These are phyloP conservation scores for Clavaria fumosa DNA, from an alignment of 768 basidiomycete genomes.

Conservation along the genomic window DNA sequence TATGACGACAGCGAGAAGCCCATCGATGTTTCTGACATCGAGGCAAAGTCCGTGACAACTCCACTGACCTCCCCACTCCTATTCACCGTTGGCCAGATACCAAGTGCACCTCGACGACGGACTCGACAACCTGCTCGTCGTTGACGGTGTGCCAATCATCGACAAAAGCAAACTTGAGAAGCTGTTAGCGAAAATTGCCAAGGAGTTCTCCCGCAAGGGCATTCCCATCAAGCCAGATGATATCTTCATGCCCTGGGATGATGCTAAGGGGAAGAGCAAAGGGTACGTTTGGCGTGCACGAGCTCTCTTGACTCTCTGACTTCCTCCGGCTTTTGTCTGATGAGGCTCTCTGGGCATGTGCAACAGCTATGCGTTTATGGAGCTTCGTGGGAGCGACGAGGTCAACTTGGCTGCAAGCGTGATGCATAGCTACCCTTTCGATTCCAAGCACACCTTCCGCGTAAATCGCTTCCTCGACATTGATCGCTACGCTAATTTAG, in stretches of 20 bases:
- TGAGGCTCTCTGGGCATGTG: no score
- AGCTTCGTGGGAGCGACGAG: slow-evolving; percentile 55
- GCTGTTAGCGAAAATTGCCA: slow-evolving; percentile 65
- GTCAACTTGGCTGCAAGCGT: slow-evolving; percentile 49
- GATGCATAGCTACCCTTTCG: slow-evolving; percentile 72
- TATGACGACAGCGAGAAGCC: slow-evolving; percentile 14
- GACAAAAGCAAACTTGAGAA: slow-evolving; percentile 75
- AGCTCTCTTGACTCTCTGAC: not conserved
- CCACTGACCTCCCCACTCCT: slow-evolving; percentile 3
- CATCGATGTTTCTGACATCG: slow-evolving; percentile 82
- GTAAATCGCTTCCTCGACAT: slow-evolving; percentile 84
- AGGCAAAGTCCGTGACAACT: slow-evolving; percentile 47
- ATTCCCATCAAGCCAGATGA: slow-evolving; percentile 59
- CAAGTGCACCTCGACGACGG: slow-evolving; percentile 70
- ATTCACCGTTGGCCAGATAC: slow-evolving; percentile 38
- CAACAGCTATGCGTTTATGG: slow-evolving; percentile 67
- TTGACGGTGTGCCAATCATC: slow-evolving; percentile 86
- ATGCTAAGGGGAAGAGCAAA: slow-evolving; percentile 70
- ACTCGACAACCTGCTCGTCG: slow-evolving; percentile 81
- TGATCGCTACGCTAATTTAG: slow-evolving; percentile 62
- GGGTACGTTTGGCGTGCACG: slow-evolving; percentile 53
- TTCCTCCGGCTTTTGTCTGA: slow-evolving; percentile 2
- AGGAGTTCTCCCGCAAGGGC: slow-evolving; percentile 75
- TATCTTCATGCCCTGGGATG: slow-evolving; percentile 83
- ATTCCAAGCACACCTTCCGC: slow-evolving; percentile 71